A percentile compares a stretch with the other conserved stretches of the same genome.
These are phyloP conservation scores for Ustilago loliicola DNA, from an alignment of 1,284 basidiomycete species.

Conservation along the genomic window DNA sequence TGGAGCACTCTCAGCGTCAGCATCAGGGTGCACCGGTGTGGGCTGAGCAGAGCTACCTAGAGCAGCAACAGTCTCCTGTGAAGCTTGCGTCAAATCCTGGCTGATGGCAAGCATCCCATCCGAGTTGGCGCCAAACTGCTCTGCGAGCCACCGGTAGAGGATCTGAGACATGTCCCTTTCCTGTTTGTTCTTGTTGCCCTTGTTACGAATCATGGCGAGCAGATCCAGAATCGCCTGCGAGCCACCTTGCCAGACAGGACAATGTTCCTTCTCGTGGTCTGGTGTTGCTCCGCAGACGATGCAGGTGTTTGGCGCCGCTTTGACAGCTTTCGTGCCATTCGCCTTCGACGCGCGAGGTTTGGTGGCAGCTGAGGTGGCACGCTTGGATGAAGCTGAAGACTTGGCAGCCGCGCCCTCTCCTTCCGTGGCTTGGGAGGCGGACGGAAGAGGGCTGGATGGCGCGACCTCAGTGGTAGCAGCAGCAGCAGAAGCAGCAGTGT, in stretches of 20 bases:
- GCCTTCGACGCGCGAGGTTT: conserved; percentile 17
- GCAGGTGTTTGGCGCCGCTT: conserved; percentile 14
- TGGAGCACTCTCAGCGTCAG: not conserved
- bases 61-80: conserved; percentile 1
- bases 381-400: not conserved
- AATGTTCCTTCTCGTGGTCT: conserved; percentile 21
- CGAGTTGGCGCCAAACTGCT: conserved; percentile 18
- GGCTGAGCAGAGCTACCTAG: not conserved
- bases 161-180: conserved; percentile 24
- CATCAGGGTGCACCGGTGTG: not conserved
- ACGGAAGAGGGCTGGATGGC: not conserved
- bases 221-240: conserved; percentile 35
- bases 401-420: conserved; percentile 1
- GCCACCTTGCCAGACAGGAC: conserved; percentile 29
- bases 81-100: conserved; percentile 11
- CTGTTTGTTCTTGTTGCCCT: conserved; percentile 25
- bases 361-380: conserved; percentile 2
- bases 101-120: conserved; percentile 11
- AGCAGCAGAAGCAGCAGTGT: not conserved
- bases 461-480: not conserved
- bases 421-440: not conserved
- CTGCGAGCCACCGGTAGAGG: conserved; percentile 19
- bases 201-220: conserved; percentile 25
- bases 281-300: conserved; percentile 27
- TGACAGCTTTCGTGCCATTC: not conserved